Percentiles rank a stretch among this genome's conserved stretches.
These are phyloP conservation scores for Leccinum olivaceopallidum DNA, from an alignment of 768 basidiomycete genomes.

Conservation along the genomic window DNA sequence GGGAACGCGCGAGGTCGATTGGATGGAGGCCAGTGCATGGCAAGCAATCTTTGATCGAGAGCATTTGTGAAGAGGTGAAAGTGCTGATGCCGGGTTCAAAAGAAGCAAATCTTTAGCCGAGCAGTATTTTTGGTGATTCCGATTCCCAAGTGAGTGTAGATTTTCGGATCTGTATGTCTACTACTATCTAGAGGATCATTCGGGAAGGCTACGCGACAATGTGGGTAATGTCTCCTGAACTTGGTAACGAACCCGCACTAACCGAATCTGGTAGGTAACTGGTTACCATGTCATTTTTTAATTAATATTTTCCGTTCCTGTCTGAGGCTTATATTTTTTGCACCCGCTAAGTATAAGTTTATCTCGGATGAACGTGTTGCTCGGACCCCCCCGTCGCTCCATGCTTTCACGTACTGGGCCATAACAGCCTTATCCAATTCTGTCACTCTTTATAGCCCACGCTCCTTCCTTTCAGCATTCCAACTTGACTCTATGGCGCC, in stretches of 20 bases:
- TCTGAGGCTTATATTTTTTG: neutral
- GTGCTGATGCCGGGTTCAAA: slow-evolving; percentile 9
- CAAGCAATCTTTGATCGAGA: slow-evolving; percentile 42
- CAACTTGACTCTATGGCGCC: slow-evolving; percentile 22
- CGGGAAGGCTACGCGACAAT: neutral
- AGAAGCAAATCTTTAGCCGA: neutral
- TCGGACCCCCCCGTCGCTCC: neutral
- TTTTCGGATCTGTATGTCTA: neutral
- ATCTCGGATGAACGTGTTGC: neutral
- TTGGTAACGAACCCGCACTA: slow-evolving; percentile 13
- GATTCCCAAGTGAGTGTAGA: slow-evolving; percentile 1
- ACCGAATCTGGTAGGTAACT: neutral
- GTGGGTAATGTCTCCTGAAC: slow-evolving; percentile 1
- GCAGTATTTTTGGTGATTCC: neutral
- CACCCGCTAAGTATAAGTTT: slow-evolving; percentile 10
- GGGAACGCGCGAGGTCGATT: slow-evolving; percentile 21
- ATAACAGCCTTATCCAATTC: neutral
- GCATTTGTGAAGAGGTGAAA: slow-evolving; percentile 42
- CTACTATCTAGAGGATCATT: neutral
- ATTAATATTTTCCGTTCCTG: slow-evolving; percentile 1
- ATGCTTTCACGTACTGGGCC: slow-evolving; percentile 5
- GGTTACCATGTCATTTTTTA: slow-evolving; percentile 3
- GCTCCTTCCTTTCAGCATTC: neutral
- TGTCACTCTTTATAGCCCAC: slow-evolving; percentile 13
- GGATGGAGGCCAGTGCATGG: slow-evolving; percentile 33